Conservation (phyloP, 192 early-diverging fungal species). For the Coemansia sp. region DNA sequence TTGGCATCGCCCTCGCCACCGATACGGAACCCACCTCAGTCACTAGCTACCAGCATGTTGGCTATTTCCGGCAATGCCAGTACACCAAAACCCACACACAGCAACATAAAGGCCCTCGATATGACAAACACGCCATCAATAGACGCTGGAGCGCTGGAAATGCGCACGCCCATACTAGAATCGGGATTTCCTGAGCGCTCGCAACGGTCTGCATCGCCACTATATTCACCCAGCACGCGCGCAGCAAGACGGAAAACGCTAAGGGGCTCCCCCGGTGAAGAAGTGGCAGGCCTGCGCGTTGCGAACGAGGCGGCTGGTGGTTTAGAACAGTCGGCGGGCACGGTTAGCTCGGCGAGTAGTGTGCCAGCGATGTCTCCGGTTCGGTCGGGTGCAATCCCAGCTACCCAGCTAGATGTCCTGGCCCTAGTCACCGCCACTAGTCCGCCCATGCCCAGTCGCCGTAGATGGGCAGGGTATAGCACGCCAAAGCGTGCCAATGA, state of each 20-base stretch:
- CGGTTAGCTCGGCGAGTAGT: neutral
- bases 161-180: conserved; percentile 3
- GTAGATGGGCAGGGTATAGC: conserved; percentile 37
- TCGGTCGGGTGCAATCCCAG: conserved; percentile 31
- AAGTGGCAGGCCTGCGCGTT: neutral
- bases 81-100: neutral
- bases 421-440: conserved; percentile 57
- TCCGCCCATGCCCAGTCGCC: conserved; percentile 55
- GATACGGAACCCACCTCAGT: conserved; percentile 4
- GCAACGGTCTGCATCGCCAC: conserved; percentile 33
- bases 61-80: neutral
- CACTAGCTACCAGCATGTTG: neutral
- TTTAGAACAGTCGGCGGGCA: neutral
- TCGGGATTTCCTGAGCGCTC: conserved; percentile 1
- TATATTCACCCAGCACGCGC: conserved; percentile 42
- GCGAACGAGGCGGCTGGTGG: neutral
- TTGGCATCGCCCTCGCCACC: conserved; percentile 43
- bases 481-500: conserved; percentile 19
- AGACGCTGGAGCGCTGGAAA: conserved; percentile 3
- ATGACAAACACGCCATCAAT: neutral
- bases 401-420: conserved; percentile 53
- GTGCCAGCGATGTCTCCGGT: neutral
- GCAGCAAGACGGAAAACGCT: conserved; percentile 33
- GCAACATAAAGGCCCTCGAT: neutral
- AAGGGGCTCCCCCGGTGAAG: neutral